Conservation (phyloP, 495 filamentous ascomycete species). For the Hypoxylon trugodes region DNA sequence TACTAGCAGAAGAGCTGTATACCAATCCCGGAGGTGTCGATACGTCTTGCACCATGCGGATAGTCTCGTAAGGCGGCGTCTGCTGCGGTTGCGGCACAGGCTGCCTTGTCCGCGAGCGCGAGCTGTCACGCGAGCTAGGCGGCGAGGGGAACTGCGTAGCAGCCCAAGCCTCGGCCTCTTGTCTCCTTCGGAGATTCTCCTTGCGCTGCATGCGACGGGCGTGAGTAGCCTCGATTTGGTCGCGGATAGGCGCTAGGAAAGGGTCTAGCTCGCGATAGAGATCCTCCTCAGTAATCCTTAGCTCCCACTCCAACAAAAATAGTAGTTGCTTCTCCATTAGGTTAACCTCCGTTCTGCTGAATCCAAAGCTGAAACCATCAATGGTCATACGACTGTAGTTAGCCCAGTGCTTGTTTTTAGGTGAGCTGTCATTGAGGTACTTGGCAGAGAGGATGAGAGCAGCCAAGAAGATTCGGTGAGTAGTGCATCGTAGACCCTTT, state of each 20-base stretch:
- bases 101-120: conserved; percentile 44
- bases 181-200: conserved; percentile 47
- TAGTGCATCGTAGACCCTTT: conserved; percentile 96
- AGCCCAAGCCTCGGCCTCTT: conserved; percentile 41
- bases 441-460: conserved; percentile 92
- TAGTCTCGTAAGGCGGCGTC: conserved; percentile 44
- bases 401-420: conserved; percentile 99
- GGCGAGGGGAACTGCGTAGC: conserved; percentile 48
- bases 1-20: conserved; percentile 51
- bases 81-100: no score
- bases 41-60: conserved; percentile 41
- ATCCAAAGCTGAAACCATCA: conserved; percentile 83
- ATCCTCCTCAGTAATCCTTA: conserved; percentile 82
- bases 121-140: conserved; percentile 49
- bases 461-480: conserved; percentile 96
- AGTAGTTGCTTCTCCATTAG: conserved; percentile 98
- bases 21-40: conserved; percentile 53
- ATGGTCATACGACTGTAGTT: conserved; percentile 77
- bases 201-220: conserved; percentile 56
- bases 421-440: conserved; percentile 97
- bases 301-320: conserved; percentile 92
- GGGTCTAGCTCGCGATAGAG: conserved; percentile 86
- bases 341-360: conserved; percentile 94
- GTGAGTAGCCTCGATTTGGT: conserved; percentile 50
- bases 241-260: conserved; percentile 85